Conservation (phyloP, 176 grass and related monocot species). For the Oryza glaberrima region DNA sequence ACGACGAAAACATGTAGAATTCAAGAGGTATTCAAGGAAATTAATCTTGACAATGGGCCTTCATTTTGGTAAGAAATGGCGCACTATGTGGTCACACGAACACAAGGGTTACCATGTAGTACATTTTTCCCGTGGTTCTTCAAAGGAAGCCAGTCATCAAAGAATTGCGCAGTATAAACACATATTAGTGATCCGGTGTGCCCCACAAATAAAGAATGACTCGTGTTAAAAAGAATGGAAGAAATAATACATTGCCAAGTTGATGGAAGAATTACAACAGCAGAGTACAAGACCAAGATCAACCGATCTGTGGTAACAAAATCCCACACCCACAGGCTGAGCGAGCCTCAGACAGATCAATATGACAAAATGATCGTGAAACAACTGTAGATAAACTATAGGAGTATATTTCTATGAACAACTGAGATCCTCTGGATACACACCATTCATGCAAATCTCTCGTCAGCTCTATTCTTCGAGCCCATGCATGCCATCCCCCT, state of each 20-base stretch:
- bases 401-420: slow-evolving; percentile 66
- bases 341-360: slow-evolving; percentile 48
- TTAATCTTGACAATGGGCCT: background rate
- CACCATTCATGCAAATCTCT: slow-evolving; percentile 38
- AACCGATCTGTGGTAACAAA: slow-evolving; percentile 49
- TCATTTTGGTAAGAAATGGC: background rate
- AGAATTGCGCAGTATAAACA: slow-evolving; percentile 10
- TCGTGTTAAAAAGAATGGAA: slow-evolving; percentile 40
- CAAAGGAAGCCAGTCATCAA: background rate
- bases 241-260: slow-evolving; percentile 49
- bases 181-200: background rate
- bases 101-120: background rate
- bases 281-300: slow-evolving; percentile 36
- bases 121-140: slow-evolving; percentile 9
- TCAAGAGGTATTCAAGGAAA: background rate
- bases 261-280: slow-evolving; percentile 41
- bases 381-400: slow-evolving; percentile 46
- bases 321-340: slow-evolving; percentile 47
- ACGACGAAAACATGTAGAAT: background rate
- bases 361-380: slow-evolving; percentile 44
- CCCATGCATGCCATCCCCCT: slow-evolving; percentile 20
- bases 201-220: slow-evolving; percentile 13
- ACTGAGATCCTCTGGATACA: slow-evolving; percentile 53
- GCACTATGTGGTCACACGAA: background rate
- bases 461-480: slow-evolving; percentile 16